Evolutionary conservation across 306 rosid species (phyloP).

Genomic region (Amphicarpaea edgeworthii): DNA sequence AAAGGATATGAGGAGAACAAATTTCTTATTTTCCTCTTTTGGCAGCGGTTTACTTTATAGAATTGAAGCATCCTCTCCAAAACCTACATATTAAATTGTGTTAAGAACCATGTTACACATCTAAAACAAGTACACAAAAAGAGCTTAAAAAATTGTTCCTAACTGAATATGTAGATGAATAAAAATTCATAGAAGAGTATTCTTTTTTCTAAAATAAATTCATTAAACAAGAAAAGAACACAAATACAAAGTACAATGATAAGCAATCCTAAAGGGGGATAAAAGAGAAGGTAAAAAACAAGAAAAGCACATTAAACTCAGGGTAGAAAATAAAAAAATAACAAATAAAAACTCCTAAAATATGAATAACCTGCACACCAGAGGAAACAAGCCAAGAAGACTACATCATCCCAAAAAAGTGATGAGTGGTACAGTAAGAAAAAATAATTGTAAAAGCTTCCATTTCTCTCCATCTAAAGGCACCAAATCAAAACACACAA

Average conservation of each 20-base stretch:
- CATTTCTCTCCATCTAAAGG: not conserved
- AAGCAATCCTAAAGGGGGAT: not conserved
- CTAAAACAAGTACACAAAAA: conserved; percentile 31
- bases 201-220: not conserved
- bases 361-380: not conserved
- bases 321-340: not conserved
- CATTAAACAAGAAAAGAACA: not conserved
- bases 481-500: not conserved
- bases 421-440: not conserved
- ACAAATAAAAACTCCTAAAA: not conserved
- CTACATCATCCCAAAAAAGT: no score
- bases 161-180: conserved; percentile 25
- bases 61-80: conserved; percentile 73
- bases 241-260: not conserved
- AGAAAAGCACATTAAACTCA: not conserved
- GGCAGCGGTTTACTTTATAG: conserved; percentile 45
- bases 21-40: conserved; percentile 39
- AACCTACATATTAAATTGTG: conserved; percentile 62
- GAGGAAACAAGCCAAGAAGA: not conserved
- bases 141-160: conserved; percentile 12
- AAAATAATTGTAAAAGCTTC: not conserved
- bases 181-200: conserved; percentile 33
- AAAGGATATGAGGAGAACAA: conserved; percentile 70
- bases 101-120: conserved; percentile 24
- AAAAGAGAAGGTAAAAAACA: not conserved